These are phyloP conservation scores for Diaporthe vexans DNA, from an alignment of 2,329 filamentous ascomycete species.

Conservation along the genomic window DNA sequence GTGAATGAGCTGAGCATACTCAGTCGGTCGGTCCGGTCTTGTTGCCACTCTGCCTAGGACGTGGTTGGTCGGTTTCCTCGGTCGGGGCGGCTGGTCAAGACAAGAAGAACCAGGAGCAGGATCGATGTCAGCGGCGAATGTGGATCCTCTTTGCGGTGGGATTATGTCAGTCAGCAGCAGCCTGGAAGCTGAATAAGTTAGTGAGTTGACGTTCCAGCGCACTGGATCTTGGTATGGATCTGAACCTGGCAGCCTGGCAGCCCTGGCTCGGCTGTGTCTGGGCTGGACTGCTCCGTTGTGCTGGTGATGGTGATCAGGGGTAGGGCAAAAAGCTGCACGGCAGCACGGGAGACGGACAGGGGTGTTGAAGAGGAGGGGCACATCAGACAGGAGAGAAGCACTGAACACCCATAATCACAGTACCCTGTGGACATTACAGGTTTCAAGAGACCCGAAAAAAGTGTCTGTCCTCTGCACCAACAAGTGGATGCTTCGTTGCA, in stretches of 20 bases:
- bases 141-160: background rate
- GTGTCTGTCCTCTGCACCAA: slow-evolving; percentile 15
- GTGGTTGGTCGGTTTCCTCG: background rate
- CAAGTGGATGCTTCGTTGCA: slow-evolving; percentile 21
- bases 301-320: background rate
- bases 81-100: background rate
- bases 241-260: background rate
- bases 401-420: background rate
- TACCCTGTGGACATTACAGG: background rate
- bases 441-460: background rate
- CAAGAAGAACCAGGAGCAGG: background rate
- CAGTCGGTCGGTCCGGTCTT: background rate
- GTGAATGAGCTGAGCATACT: background rate
- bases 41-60: background rate
- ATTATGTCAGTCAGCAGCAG: background rate
- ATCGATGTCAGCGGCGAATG: slow-evolving; percentile 19
- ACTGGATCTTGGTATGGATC: slow-evolving; percentile 7
- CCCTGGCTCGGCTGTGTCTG: background rate
- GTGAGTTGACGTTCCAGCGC: background rate
- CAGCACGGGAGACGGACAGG: background rate
- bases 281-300: background rate
- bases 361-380: background rate
- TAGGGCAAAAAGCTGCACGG: background rate
- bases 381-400: background rate
- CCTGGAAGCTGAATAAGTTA: background rate